Evolutionary conservation across 2,329 filamentous ascomycete genomes (phyloP).

Genomic region (Rhynchosporium agropyri): DNA sequence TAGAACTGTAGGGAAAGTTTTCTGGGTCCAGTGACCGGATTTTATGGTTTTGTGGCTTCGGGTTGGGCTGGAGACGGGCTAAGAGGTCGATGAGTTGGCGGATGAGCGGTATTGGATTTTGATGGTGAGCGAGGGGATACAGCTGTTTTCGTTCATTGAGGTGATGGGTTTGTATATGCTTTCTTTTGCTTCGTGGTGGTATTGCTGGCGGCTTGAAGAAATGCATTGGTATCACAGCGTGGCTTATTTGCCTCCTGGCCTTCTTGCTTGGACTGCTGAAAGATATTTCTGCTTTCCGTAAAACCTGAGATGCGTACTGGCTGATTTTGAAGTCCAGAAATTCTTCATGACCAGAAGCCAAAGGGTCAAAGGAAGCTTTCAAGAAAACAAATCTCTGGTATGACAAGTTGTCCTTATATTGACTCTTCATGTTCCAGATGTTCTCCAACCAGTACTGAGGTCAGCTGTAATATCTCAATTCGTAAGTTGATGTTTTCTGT

Average conservation of each 20-base stretch:
- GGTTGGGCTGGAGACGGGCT: not conserved
- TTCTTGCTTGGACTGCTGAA: not conserved
- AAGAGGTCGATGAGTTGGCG: not conserved
- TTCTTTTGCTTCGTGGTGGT: not conserved
- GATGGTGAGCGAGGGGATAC: not conserved
- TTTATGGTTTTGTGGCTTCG: constrained; percentile 1
- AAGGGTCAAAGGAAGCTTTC: no score
- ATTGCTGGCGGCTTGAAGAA: not conserved
- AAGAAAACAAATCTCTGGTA: no score
- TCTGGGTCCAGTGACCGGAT: not conserved
- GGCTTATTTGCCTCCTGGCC: not conserved
- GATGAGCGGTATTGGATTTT: not conserved
- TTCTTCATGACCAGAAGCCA: not conserved
- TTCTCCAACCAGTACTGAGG: not conserved
- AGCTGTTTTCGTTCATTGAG: not conserved
- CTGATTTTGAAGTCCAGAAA: not conserved
- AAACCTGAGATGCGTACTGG: not conserved
- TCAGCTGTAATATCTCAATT: not conserved
- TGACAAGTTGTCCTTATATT: not conserved
- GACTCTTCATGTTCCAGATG: not conserved
- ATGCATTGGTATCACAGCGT: not conserved
- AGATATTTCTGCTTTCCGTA: not conserved
- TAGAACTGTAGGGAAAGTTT: not conserved
- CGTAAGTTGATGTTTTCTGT: not conserved
- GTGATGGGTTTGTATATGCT: not conserved